Base-by-base conservation (phyloP, 257 asterid genomes). In the Cynanchum wilfordii region DNA sequence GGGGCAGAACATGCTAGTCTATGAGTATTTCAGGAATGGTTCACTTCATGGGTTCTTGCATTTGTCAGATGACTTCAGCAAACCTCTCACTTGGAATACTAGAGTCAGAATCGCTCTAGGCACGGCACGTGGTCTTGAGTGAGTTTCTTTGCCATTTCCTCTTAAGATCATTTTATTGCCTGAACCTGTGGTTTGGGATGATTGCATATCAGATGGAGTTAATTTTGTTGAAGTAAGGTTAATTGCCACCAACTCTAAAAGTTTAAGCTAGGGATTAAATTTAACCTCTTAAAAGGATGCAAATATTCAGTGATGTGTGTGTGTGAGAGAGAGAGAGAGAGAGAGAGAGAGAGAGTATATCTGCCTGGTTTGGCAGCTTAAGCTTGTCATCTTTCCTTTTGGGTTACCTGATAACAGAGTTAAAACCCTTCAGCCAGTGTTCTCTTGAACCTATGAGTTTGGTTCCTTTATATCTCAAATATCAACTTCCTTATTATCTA, bases 21-120 rank as follows among this genome's bases (percentile, higher is more conserved):
- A 74, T 22, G 88, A 86, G 72, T 84, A 72, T 71, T 78, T 70
- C 40, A 75, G 78, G 64, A 88, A 84, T 77, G 94, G 94, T 65
- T 86, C 94, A 9, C 87, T 88, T 73, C 80, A 88, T 65, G 94
- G 83, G 24, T 84, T 83, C 79, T 85, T 88, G 17, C 91, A 88
- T 57, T 79, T 84, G 75, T 79, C 91, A 9, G 91, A 86, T 74
- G 89, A 86, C 77, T 84, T 78, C 80, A 84, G 90, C 77, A 86
- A 76, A 75, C 89, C 91, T 24, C 84, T 88, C 29, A 84, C 89
- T 36, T 88, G 94, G 94, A 88, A 84, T 82, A 86, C 81, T 71
- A 75, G 94, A 65, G 88, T 88, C 79, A 86, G 70, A 73, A 86
- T 88, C 38, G 82, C 91, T 52, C 76, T 86, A 50, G 94, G 89